Evolutionary conservation across 805 yeast species (phyloP), one percentile per base, ranked within the genome.

Genomic region (Zygoascus bituminiphila): DNA sequence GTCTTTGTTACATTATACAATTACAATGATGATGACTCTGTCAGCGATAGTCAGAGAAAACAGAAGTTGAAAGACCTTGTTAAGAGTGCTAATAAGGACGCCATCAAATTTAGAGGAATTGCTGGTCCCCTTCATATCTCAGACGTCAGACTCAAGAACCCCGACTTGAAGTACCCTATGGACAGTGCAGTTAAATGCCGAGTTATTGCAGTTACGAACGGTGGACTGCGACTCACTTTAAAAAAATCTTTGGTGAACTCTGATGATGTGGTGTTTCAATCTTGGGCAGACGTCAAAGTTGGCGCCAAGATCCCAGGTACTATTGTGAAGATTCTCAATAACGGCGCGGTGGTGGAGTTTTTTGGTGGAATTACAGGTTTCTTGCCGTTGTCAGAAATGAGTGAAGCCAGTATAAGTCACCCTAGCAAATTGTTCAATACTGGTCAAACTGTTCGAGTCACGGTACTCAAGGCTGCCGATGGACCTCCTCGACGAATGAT

Each of bases 81-180:
- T 17, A 41, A 26, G n/a, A 23, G 21, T 6, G 4, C 33, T 25
- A 14, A 20, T 25, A 15, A 15, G 14, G 59, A 88, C 9, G 79
- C 81, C 51, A 81, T 78, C 46, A 70, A 67, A 8, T 74, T 76
- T 44, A 81, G 75, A 39, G 98, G 88, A 4, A 68, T 75, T 53
- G 98, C 87, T 24, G 82, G 86, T 12, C 71, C 79, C 23, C 61
- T 69, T 22, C 96, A 91, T 58, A 77, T 93, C 65, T 82, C 95
- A 56, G 99, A 93, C 64, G 75, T 84, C 50, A 82, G 80, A 62
- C 72, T 91, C 54, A 78, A 79, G 2, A 83, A 91, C 61, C 98
- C 98, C 5, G 98, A 93, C 67, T 78, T 93, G 71, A 87, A 88
- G 60, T 91, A 82, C 73, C 86, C 85, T 65, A 79, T 82, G 40